phyloP scores from a whole-genome alignment of 1,284 basidiomycete genomes.

The Coriolopsis trogii region DNA sequence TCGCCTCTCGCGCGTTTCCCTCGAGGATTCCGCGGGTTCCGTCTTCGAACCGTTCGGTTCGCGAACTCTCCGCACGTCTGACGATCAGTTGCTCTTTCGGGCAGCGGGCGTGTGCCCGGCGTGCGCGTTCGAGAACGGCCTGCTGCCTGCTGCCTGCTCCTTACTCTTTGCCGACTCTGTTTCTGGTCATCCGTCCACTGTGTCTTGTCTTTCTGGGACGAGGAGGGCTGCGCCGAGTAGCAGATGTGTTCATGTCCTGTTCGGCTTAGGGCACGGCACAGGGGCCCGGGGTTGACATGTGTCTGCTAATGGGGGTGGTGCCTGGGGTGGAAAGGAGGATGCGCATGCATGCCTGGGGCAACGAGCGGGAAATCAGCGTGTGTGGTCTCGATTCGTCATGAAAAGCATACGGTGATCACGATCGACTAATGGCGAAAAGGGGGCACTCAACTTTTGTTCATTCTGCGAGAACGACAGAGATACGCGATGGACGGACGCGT shows the following conservation, averaged over 20 bases:
- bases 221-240: constrained; percentile 11
- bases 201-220: not conserved
- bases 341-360: not conserved
- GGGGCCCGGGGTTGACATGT: no score
- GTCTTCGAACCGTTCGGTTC: no score
- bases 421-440: no score
- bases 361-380: not conserved
- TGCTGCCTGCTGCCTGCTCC: constrained; percentile 18
- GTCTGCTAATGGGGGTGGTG: no score
- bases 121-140: constrained; percentile 16
- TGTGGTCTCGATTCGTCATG: no score
- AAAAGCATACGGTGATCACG: no score
- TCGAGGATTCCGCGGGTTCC: constrained; percentile 24
- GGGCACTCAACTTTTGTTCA: no score
- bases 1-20: constrained; percentile 14
- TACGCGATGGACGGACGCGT: not conserved
- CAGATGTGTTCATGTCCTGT: constrained; percentile 8
- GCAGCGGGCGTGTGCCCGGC: constrained; percentile 7
- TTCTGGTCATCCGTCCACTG: not conserved
- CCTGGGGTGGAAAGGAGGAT: not conserved
- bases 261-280: not conserved
- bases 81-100: constrained; percentile 17
- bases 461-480: no score
- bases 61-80: constrained; percentile 24
- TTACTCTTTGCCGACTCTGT: constrained; percentile 9